Percentiles rank a stretch among this genome's conserved stretches.
phyloP scores from a whole-genome alignment of 2,329 filamentous ascomycete species.

The Fusarium siculi region DNA sequence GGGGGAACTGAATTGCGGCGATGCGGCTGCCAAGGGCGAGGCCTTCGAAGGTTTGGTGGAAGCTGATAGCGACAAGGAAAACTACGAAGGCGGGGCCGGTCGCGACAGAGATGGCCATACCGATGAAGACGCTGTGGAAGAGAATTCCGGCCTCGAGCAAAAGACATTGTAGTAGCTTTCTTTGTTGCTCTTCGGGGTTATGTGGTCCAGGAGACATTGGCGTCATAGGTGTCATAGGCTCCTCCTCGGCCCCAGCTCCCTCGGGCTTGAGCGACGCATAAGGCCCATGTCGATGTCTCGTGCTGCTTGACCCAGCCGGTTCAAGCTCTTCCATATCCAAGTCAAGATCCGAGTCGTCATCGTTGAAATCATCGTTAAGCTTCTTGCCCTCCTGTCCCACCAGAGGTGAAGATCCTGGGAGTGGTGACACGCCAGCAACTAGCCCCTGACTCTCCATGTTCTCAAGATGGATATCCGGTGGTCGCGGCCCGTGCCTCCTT shows the following conservation, averaged over 20 bases:
- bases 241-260: slow-evolving; percentile 38
- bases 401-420: slow-evolving; percentile 64
- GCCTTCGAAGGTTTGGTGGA: slow-evolving; percentile 90
- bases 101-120: slow-evolving; percentile 85
- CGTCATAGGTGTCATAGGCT: slow-evolving; percentile 42
- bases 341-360: slow-evolving; percentile 67
- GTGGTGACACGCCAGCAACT: slow-evolving; percentile 67
- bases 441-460: slow-evolving; percentile 66
- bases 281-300: slow-evolving; percentile 40
- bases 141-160: slow-evolving; percentile 85
- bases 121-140: slow-evolving; percentile 87
- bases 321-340: slow-evolving; percentile 71
- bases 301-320: slow-evolving; percentile 47
- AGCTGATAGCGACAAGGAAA: slow-evolving; percentile 81
- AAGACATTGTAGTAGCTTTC: slow-evolving; percentile 79
- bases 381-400: slow-evolving; percentile 39
- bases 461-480: slow-evolving; percentile 61
- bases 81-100: slow-evolving; percentile 83
- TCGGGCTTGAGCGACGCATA: slow-evolving; percentile 49
- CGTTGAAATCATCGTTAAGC: slow-evolving; percentile 49
- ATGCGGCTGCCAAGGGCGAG: slow-evolving; percentile 88
- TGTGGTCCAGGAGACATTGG: slow-evolving; percentile 43
- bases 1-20: slow-evolving; percentile 82
- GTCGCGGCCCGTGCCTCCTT: slow-evolving; percentile 55
- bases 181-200: slow-evolving; percentile 68